Conservation (phyloP, 768 basidiomycete species). For the Tulasnella calospora region DNA sequence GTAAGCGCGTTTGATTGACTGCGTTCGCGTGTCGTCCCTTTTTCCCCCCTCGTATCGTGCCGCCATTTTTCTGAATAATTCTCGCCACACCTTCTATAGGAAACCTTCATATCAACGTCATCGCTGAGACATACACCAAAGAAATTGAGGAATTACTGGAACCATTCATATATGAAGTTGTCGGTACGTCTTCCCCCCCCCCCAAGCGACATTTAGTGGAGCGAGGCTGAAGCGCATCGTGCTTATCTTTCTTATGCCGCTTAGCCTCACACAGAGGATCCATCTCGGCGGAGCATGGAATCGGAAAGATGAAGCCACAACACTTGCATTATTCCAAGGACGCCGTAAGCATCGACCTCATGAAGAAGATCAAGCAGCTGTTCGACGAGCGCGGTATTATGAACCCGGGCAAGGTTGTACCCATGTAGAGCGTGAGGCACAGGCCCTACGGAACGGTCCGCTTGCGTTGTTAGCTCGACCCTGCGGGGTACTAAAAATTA, state of each 20-base stretch:
- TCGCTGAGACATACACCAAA: constrained; percentile 72
- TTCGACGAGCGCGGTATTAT: constrained; percentile 91
- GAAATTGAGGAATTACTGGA: constrained; percentile 86
- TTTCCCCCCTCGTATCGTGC: neutral
- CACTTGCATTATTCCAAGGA: constrained; percentile 85
- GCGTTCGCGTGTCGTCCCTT: neutral
- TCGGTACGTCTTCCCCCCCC: constrained; percentile 36
- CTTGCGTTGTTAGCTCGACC: neutral
- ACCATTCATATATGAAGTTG: constrained; percentile 91
- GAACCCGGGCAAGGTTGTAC: constrained; percentile 82
- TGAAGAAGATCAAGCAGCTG: constrained; percentile 82
- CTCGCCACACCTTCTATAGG: constrained; percentile 44
- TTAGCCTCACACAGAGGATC: constrained; percentile 77
- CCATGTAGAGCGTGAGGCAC: constrained; percentile 6
- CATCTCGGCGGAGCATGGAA: constrained; percentile 94
- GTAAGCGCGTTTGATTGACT: constrained; percentile 45
- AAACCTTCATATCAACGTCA: constrained; percentile 89
- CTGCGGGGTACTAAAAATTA: neutral
- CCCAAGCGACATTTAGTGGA: neutral
- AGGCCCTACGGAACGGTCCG: neutral
- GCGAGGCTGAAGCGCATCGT: neutral
- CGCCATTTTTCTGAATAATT: neutral
- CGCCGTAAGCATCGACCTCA: constrained; percentile 71
- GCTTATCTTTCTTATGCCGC: constrained; percentile 19
- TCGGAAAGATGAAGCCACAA: constrained; percentile 92